Evolutionary conservation across 2,329 filamentous ascomycete genomes (phyloP).

Genomic region (Alternaria alternata): DNA sequence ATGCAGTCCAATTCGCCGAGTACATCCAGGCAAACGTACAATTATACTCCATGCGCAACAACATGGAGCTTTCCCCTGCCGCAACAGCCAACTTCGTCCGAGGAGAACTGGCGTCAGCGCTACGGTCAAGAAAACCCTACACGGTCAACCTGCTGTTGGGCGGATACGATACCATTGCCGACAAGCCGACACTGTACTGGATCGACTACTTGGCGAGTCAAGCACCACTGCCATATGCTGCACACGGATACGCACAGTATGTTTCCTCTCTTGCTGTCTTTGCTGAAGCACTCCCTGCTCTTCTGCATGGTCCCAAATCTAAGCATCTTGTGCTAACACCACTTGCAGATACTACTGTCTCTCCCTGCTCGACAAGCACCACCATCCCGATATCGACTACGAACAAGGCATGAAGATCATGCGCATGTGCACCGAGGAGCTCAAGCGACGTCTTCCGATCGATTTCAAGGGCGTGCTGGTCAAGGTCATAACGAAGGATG

Average conservation of each 20-base stretch:
- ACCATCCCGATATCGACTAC: slow-evolving; percentile 90
- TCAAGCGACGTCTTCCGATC: slow-evolving; percentile 95
- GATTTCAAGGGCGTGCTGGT: slow-evolving; percentile 97
- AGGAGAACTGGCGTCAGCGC: slow-evolving; percentile 86
- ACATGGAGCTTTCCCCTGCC: slow-evolving; percentile 86
- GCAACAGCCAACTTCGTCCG: slow-evolving; percentile 94
- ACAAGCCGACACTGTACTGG: slow-evolving; percentile 95
- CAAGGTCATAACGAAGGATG: slow-evolving; percentile 95
- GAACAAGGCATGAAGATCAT: slow-evolving; percentile 92
- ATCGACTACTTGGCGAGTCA: slow-evolving; percentile 93
- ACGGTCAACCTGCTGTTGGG: slow-evolving; percentile 96
- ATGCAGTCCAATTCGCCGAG: slow-evolving; percentile 94
- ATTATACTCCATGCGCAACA: slow-evolving; percentile 98
- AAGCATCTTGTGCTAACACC: slow-evolving; percentile 5
- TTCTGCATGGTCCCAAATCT: neutral
- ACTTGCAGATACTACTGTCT: slow-evolving; percentile 87
- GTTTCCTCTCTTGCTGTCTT: slow-evolving; percentile 45
- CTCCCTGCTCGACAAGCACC: slow-evolving; percentile 97
- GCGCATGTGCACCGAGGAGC: slow-evolving; percentile 93
- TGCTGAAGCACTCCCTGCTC: neutral
- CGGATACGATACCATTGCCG: slow-evolving; percentile 89
- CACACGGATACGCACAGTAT: slow-evolving; percentile 97
- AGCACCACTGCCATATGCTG: slow-evolving; percentile 90
- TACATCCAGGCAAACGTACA: slow-evolving; percentile 99
- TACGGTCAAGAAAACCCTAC: slow-evolving; percentile 93